phyloP scores from a whole-genome alignment of 2,329 filamentous ascomycete species.

The Pseudocercospora musae region DNA sequence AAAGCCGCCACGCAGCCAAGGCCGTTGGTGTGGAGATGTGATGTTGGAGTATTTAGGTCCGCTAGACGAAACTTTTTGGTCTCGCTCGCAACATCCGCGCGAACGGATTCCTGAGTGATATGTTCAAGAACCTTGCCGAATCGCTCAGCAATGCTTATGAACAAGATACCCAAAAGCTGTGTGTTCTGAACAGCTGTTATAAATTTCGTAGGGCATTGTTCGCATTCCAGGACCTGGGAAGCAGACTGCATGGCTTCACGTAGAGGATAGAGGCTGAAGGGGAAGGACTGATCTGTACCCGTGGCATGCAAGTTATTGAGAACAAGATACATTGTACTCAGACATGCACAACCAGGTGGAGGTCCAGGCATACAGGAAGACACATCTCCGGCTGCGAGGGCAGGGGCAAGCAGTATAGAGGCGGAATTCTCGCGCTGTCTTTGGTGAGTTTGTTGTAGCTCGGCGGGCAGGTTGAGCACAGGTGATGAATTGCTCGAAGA shows the following conservation, averaged over 20 bases:
- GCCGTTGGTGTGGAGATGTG: constrained; percentile 44
- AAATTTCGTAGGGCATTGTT: constrained; percentile 41
- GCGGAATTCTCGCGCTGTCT: constrained; percentile 1
- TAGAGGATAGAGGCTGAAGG: constrained; percentile 41
- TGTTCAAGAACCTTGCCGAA: constrained; percentile 41
- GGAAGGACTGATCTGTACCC: constrained; percentile 39
- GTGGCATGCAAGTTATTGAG: constrained; percentile 43
- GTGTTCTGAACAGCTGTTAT: constrained; percentile 47
- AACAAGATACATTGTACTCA: constrained; percentile 46
- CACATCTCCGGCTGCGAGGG: background rate
- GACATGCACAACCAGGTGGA: constrained; percentile 41
- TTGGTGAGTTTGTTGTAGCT: constrained; percentile 8
- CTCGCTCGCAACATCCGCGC: constrained; percentile 31
- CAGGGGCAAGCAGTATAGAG: constrained; percentile 18
- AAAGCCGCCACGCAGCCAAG: constrained; percentile 45
- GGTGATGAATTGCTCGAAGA: constrained; percentile 15
- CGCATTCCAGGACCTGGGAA: constrained; percentile 40
- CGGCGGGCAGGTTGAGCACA: constrained; percentile 16
- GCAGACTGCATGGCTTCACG: constrained; percentile 43
- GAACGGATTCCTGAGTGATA: constrained; percentile 41
- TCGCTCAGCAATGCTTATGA: constrained; percentile 42
- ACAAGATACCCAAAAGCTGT: constrained; percentile 41
- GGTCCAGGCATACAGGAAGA: constrained; percentile 14
- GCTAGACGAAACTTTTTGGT: constrained; percentile 45
- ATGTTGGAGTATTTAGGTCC: constrained; percentile 39